These are phyloP conservation scores for Domatiomyces catenatus DNA, from an alignment of 2,329 filamentous ascomycete species.

Conservation along the genomic window DNA sequence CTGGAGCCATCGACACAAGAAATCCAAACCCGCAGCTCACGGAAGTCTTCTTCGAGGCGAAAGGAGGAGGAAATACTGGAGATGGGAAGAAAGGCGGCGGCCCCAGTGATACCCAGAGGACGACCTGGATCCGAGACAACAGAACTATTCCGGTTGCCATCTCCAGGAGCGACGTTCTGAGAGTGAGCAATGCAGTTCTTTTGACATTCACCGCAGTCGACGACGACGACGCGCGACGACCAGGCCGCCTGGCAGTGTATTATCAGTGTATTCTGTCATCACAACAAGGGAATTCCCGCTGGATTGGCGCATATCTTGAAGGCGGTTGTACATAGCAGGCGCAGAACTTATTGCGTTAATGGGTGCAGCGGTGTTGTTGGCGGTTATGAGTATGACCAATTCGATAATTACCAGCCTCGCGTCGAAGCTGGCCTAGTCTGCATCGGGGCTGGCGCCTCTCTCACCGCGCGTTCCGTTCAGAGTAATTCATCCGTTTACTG, in stretches of 20 bases:
- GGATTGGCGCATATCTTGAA: not conserved
- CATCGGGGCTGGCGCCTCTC: not conserved
- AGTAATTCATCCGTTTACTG: not conserved
- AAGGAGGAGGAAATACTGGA: conserved; percentile 5
- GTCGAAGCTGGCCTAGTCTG: not conserved
- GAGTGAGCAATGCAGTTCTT: no score
- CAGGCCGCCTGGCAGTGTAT: conserved; percentile 5
- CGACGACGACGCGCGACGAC: conserved; percentile 6
- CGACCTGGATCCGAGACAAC: not conserved
- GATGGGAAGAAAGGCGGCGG: not conserved
- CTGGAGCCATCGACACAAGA: conserved; percentile 3
- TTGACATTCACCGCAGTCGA: not conserved
- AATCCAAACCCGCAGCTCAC: conserved; percentile 2
- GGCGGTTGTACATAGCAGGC: not conserved
- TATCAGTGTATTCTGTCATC: conserved; percentile 1
- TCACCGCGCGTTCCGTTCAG: not conserved
- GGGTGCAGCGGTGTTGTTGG: not conserved
- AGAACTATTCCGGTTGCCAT: not conserved
- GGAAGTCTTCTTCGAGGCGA: conserved; percentile 1
- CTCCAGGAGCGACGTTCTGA: not conserved
- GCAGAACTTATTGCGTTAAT: not conserved
- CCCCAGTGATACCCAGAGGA: not conserved
- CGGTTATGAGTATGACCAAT: not conserved
- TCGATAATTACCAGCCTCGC: not conserved
- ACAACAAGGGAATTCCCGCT: not conserved